Evolutionary conservation across 2,329 filamentous ascomycete genomes (phyloP), one percentile per base, ranked within the genome.

Genomic region (Alternaria tenuissima): DNA sequence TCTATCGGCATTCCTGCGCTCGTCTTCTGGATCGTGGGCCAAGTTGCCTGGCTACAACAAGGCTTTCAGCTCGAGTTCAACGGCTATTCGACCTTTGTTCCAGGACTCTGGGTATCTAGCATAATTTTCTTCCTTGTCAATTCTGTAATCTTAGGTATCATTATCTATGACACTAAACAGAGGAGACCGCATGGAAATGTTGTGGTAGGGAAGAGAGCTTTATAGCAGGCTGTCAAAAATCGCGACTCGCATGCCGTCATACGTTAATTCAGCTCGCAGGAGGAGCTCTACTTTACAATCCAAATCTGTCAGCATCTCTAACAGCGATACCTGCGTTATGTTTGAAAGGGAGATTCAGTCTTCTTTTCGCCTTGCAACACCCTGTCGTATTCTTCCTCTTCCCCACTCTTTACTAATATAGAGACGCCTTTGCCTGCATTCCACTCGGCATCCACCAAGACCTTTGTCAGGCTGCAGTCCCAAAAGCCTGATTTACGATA

Each of bases 111-210:
- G 88, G 65, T 86, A 0, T 85, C 92, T 0, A 90, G 91, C 0
- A 77, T 96, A 14, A 80, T 81, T 0, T 98, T 99, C 81, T 98
- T 97, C 75, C 77, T 88, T 1, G 86, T 93, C 16, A 98, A 99
- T 76, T 89, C 89, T 68, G 96, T 92, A 88, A 92, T 98, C 55
- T 76, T 99, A 39, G 91, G 92, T 0, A 82, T 96, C 47, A 88
- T 98, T 43, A 85, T 97, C 7, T 76, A 76, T 2, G 95, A 98
- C 77, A 69, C 70, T 6, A 72, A 62, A 24, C 47, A 52, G 20
- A 60, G 38, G 9, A 22, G 16, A 26, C 30, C 22, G 22, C 20
- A 20, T 3, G 26, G 11, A 6, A 24, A 34, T 8, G n/a, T 36
- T 16, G 26, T 32, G 26, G 18, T 20, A 5, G 52, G 9, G 4